Base-by-base conservation (phyloP, 192 early-diverging fungal genomes). In the Endogone sp. region DNA sequence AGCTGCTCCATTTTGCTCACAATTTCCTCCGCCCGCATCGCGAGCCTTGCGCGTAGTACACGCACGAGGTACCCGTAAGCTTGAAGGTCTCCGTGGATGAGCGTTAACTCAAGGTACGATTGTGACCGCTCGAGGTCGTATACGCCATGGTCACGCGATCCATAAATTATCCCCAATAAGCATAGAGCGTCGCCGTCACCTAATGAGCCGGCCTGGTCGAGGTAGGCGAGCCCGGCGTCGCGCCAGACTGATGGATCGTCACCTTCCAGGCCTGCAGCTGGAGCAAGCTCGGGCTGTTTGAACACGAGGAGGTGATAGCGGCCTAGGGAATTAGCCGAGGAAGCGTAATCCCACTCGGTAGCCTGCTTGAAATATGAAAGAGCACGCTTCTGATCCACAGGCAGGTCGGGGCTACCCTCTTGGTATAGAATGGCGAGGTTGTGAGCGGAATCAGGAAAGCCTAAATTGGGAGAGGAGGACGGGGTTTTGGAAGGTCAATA, bases 371-470 rank as follows among this genome's bases (percentile, higher is more conserved):
- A 80, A 63, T 72, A 82, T 56, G 76, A 74, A 3, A 82, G 69
- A 1, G 83, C 70, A 59, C 69, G 60, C 26, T 74, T 65, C 11
- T 79, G 28, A 59, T 82, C 66, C 60, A 65, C 56, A 13, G 60
- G 56, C 3, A 74, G 68, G 20, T 72, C 71, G 24, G 66, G 64
- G 56, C 71, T 69, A 27, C 75, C 75, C 29, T 78, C 83, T 60
- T 84, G 80, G 66, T 82, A 78, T 29, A 84, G 76, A 63, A 84
- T 76, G 31, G 70, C 83, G 23, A 84, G 66, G 67, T 84, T 84
- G 63, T 84, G 83, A 2, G 83, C 83, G 44, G 83, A 71, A 29
- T 84, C 83, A 9, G 83, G 83, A 56, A 73, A 84, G 8, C 83
- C 82, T 83, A 65, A 29, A 4, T 2, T 4, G 59, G 11, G 10